Percentiles rank a stretch among this genome's conserved stretches.
Evolutionary conservation across 129 eudicot genomes (phyloP).

Genomic region (Heracleum sosnowskyi): DNA sequence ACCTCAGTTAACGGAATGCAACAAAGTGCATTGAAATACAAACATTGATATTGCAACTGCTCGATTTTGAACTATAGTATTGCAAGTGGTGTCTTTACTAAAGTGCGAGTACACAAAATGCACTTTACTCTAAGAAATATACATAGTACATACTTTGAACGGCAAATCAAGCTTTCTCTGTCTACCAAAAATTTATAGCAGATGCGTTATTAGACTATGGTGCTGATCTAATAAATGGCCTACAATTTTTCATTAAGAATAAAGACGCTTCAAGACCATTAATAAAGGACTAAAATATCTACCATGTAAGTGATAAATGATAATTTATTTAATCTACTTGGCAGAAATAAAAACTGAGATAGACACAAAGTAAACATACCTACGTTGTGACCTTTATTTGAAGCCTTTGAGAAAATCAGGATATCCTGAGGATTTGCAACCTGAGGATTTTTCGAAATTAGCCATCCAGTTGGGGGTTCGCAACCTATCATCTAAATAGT

Average conservation of each 20-base stretch:
- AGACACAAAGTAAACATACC: conserved; percentile 29
- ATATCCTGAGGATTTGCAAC: conserved; percentile 99
- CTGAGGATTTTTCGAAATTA: conserved; percentile 26
- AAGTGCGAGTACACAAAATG: no score
- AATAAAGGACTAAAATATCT: neutral
- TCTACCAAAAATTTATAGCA: neutral
- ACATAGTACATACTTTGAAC: neutral
- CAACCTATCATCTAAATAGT: neutral
- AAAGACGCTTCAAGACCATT: neutral
- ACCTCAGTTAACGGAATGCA: no score
- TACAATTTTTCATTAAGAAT: neutral
- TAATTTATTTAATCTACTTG: neutral
- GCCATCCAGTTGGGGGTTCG: conserved; percentile 10
- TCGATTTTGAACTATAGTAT: no score
- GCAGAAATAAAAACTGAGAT: conserved; percentile 4
- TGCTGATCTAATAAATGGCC: neutral
- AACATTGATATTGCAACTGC: no score
- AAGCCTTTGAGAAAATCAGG: conserved; percentile 84
- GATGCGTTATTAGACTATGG: neutral
- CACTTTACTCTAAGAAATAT: no score
- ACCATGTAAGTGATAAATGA: neutral
- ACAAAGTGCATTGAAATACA: no score
- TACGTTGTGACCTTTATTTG: conserved; percentile 45
- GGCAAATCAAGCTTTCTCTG: neutral
- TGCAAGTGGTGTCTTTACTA: no score